phyloP scores from a whole-genome alignment of 441 rosid species.

The Dalechampia spathulata region DNA sequence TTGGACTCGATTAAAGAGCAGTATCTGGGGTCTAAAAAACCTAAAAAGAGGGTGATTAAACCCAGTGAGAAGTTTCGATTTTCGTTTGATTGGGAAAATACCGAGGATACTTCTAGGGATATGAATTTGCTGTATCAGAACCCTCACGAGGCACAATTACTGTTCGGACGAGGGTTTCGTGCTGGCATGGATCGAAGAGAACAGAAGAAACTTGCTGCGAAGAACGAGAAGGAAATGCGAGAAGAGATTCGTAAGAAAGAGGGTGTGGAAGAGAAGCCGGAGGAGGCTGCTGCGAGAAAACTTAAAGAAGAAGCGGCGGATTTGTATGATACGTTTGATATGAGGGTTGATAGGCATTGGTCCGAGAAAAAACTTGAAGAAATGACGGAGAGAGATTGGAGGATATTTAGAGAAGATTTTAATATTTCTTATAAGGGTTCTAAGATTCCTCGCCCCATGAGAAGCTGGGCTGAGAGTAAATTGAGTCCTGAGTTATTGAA shows the following conservation, averaged over 20 bases:
- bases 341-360: conserved; percentile 95
- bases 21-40: conserved; percentile 84
- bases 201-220: conserved; percentile 87
- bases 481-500: conserved; percentile 60
- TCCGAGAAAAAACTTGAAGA: conserved; percentile 81
- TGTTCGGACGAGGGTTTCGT: conserved; percentile 84
- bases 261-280: conserved; percentile 73
- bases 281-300: conserved; percentile 74
- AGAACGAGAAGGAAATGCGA: conserved; percentile 78
- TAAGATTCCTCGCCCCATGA: conserved; percentile 81
- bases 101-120: conserved; percentile 84
- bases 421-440: conserved; percentile 90
- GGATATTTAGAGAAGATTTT: conserved; percentile 89
- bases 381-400: conserved; percentile 93
- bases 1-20: conserved; percentile 77
- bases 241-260: conserved; percentile 81
- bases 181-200: conserved; percentile 93
- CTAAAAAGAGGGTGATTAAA: conserved; percentile 83
- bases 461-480: conserved; percentile 88
- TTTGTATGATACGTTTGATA: conserved; percentile 77
- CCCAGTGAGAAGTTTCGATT: conserved; percentile 94
- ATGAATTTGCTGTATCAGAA: conserved; percentile 72
- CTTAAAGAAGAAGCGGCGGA: conserved; percentile 77
- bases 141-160: conserved; percentile 88
- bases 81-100: conserved; percentile 94